Base-by-base conservation (phyloP, 2,329 filamentous ascomycete species). In the Ophiostoma novo-ulmi region DNA sequence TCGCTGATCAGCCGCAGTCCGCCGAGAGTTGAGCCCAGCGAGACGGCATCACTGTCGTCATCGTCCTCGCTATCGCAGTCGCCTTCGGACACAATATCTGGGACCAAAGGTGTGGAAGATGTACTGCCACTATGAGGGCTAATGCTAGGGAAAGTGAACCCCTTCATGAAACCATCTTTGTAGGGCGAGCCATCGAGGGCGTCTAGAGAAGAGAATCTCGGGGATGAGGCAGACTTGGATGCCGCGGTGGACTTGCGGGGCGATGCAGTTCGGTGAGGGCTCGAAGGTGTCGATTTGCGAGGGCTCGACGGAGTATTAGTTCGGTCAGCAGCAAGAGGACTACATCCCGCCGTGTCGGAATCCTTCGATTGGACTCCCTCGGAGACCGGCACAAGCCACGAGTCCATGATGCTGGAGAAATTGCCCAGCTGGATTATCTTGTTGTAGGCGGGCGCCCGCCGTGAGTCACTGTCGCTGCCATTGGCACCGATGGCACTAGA, bases 371-470 rank as follows among this genome's bases (percentile, higher is more conserved):
- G 38, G 3, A 5, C 20, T 35, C 64, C 7, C 5, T 52, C 58
- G 11, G 22, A 26, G 38, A 20, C 6, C 11, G 36, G 22, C 44
- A 4, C 48, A 17, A 70, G 64, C 39, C 31, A 71, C n/a, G 52
- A 26, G 26, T 64, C 52, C 20, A 72, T 70, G n/a, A 71, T 63
- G 11, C 58, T 69, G 17, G 58, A 17, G 5, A 75, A 75, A 38
- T 75, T 66, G 63, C 74, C 74, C 8, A 75, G 71, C 22, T 52
- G 70, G 31, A 17, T 17, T 63, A 3, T 31, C 11, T 63, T 36
- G 58, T 58, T 58, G 52, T 48, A 20, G 17, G 14, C 22, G 58
- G 58, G 13, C 13, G 58, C 58, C 26, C 5, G 58, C 58, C 14
- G 26, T 11, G 58, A 17, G 26, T 35, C 14, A 35, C 20, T 22